Base-by-base conservation (phyloP, 352 stramenopile genomes). In the Stephanocyclus meneghinianus region DNA sequence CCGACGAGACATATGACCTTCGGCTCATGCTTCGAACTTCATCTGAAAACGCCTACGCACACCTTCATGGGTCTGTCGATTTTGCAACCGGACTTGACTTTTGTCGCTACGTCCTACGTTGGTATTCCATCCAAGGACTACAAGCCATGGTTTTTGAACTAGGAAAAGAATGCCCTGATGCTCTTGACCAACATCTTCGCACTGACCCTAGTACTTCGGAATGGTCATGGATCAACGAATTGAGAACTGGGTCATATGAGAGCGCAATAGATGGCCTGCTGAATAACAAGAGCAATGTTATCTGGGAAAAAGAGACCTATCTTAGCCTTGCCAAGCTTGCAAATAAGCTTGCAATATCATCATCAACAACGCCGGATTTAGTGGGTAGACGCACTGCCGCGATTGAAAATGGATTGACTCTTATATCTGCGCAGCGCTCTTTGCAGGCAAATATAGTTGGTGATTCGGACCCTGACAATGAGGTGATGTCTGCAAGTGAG, bases 271-370 rank as follows among this genome's bases (percentile, higher is more conserved):
- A 66, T 56, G 53, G 61, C 48, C 56, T 82, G 10, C 30, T 74
- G 10, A 71, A 60, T 45, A 62, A 71, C 26, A 47, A 48, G 21
- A 51, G 59, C 37, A 70, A 66, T 40, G 47, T 37, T 48, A 61
- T 82, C 15, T 82, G 75, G 75, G 75, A 82, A 67, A 77, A 82
- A 50, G 75, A 82, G 18, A 45, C 40, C 56, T 53, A 51, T 11
- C 69, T 77, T 21, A 77, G 75, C 42, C 68, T 82, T 32, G 74
- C 74, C 30, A 81, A 81, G 48, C 59, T 81, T n/a, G 59, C 74
- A 40, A 73, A 77, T 56, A 70, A 65, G 59, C 60, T 82, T 40
- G 51, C 60, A 9, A 29, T 29, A 63, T 44, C 71, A 21, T 40
- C 35, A 40, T 8, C 35, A 40, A 40, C 35, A 8, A 78, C 71